Evolutionary conservation across 2,329 filamentous ascomycete genomes (phyloP).

Genomic region (Ophiostoma tasmaniense): DNA sequence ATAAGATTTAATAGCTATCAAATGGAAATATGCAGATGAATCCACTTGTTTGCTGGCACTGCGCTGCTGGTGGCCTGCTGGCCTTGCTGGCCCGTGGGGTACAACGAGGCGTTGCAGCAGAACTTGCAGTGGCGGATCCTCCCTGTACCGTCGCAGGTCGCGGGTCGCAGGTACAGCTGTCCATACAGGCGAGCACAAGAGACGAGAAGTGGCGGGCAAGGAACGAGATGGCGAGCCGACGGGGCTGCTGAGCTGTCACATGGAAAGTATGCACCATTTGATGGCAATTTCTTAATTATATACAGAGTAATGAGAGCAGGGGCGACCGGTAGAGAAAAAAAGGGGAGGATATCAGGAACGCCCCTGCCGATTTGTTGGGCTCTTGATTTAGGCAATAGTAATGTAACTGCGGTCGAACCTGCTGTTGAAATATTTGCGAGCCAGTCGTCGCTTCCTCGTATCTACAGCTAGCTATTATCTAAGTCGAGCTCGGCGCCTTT

Average conservation of each 20-base stretch:
- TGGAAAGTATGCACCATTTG: background rate
- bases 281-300: background rate
- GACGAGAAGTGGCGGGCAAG: background rate
- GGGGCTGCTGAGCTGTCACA: constrained; percentile 4
- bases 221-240: background rate
- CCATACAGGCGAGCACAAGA: background rate
- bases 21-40: constrained; percentile 5
- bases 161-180: background rate
- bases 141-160: background rate
- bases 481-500: background rate
- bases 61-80: constrained; percentile 2
- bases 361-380: background rate
- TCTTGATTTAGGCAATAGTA: background rate
- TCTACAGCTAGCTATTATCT: background rate
- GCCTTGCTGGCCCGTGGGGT: constrained; percentile 9
- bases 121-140: constrained; percentile 1
- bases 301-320: background rate
- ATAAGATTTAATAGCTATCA: background rate
- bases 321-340: background rate
- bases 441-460: constrained; percentile 1
- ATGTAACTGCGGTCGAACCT: background rate
- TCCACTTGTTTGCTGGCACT: constrained; percentile 10
- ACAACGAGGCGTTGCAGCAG: background rate
- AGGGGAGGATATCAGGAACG: constrained; percentile 1
- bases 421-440: background rate